Conservation (phyloP, 2,329 filamentous ascomycete species). For the Penicillium griseofulvum region DNA sequence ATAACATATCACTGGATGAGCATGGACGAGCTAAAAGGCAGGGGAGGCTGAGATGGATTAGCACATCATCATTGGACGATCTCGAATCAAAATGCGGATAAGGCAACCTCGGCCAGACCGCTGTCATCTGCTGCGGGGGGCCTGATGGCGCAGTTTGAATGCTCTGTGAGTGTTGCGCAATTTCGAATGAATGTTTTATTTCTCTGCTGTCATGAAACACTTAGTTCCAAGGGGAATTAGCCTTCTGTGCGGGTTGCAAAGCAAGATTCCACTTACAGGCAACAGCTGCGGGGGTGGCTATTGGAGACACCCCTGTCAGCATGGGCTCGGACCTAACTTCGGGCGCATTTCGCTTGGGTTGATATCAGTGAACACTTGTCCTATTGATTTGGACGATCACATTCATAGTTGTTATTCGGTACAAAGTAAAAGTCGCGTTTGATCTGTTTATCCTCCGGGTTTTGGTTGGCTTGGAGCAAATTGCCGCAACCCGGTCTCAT, state of each 20-base stretch:
- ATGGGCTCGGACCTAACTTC: constrained; percentile 18
- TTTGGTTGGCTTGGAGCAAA: not conserved
- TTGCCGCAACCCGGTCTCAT: not conserved
- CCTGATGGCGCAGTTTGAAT: not conserved
- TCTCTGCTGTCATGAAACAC: not conserved
- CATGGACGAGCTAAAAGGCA: constrained; percentile 1
- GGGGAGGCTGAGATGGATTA: constrained; percentile 1
- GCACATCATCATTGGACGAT: constrained; percentile 14
- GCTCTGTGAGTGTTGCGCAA: not conserved
- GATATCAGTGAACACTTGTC: not conserved
- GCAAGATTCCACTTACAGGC: constrained; percentile 8
- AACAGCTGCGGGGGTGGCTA: constrained; percentile 16
- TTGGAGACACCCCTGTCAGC: constrained; percentile 11
- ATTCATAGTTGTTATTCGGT: not conserved
- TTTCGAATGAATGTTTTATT: not conserved
- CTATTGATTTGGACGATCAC: not conserved
- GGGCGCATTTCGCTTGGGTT: constrained; percentile 1
- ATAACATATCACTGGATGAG: constrained; percentile 9
- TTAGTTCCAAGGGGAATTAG: not conserved
- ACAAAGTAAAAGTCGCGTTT: not conserved
- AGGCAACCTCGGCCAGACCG: not conserved
- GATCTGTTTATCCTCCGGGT: not conserved
- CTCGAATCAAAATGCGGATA: not conserved
- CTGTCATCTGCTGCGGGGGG: not conserved
- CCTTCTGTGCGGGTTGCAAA: not conserved